These are phyloP conservation scores for Taiozyma onychis DNA, from an alignment of 1,139 yeast genomes.

Conservation along the genomic window DNA sequence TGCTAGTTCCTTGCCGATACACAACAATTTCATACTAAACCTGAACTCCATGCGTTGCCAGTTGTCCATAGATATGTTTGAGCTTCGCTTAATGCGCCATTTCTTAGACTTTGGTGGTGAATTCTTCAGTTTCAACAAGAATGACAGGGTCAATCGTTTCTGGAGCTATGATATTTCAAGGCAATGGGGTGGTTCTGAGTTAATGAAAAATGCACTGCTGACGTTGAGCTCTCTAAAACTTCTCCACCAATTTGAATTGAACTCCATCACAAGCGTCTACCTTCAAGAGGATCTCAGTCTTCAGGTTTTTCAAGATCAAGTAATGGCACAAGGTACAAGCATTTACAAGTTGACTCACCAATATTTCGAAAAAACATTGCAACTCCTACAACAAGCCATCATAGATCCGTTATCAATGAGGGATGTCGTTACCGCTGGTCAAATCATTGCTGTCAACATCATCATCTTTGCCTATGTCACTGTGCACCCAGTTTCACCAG, in stretches of 20 bases:
- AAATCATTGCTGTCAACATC: conserved; percentile 13
- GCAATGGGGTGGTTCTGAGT: conserved; percentile 11
- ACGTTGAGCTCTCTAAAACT: conserved; percentile 16
- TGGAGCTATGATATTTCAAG: conserved; percentile 17
- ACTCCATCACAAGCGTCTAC: conserved; percentile 11
- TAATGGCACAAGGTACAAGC: background rate
- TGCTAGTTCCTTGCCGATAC: background rate
- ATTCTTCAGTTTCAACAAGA: conserved; percentile 14
- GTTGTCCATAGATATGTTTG: conserved; percentile 12
- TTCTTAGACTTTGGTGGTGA: conserved; percentile 18
- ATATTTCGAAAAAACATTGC: conserved; percentile 4
- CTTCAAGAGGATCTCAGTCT: conserved; percentile 3
- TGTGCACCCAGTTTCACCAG: conserved; percentile 16
- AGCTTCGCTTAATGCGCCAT: conserved; percentile 14
- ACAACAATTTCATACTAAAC: background rate
- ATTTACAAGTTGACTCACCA: conserved; percentile 1
- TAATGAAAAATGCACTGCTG: conserved; percentile 14
- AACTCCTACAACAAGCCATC: background rate
- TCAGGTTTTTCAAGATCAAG: conserved; percentile 1
- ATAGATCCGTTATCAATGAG: background rate
- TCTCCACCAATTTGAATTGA: conserved; percentile 13
- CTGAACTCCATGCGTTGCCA: conserved; percentile 16
- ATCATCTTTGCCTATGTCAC: conserved; percentile 17
- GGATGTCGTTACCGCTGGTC: conserved; percentile 9
- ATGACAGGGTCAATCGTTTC: conserved; percentile 6